phyloP scores from a whole-genome alignment of 164 flowering plant genomes.

The Saururus chinensis region DNA sequence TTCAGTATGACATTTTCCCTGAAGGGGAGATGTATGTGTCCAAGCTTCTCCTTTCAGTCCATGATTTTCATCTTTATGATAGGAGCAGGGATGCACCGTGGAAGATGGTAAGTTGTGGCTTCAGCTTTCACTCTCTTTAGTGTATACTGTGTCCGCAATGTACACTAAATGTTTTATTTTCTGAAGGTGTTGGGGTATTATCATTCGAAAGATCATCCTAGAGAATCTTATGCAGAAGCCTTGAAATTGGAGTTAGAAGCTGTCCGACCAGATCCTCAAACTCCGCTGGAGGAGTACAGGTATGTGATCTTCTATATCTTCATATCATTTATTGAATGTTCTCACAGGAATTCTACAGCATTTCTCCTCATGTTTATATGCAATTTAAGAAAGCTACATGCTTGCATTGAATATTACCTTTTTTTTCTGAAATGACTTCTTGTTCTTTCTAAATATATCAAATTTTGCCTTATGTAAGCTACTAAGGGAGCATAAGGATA shows the following conservation, averaged over 20 bases:
- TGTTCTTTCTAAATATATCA: too few relatives aligned
- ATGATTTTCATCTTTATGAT: conserved; percentile 70
- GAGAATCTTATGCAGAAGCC: conserved; percentile 74
- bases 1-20: conserved; percentile 57
- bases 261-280: conserved; percentile 79
- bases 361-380: too few relatives aligned
- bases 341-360: too few relatives aligned
- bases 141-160: not conserved
- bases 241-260: conserved; percentile 70
- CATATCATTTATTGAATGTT: too few relatives aligned
- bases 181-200: conserved; percentile 70
- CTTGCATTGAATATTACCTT: too few relatives aligned
- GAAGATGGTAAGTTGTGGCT: conserved; percentile 49
- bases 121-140: not conserved
- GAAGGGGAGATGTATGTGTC: conserved; percentile 60
- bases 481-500: too few relatives aligned
- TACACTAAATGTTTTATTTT: conserved; percentile 7
- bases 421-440: too few relatives aligned
- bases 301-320: conserved; percentile 8
- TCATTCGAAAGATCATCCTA: conserved; percentile 69
- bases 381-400: too few relatives aligned
- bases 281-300: conserved; percentile 93
- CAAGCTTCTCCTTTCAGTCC: conserved; percentile 49
- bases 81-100: conserved; percentile 77
- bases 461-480: too few relatives aligned